Evolutionary conservation across 2,329 filamentous ascomycete genomes (phyloP), one percentile per base, ranked within the genome.

Genomic region (Cordyceps tenuipes): DNA sequence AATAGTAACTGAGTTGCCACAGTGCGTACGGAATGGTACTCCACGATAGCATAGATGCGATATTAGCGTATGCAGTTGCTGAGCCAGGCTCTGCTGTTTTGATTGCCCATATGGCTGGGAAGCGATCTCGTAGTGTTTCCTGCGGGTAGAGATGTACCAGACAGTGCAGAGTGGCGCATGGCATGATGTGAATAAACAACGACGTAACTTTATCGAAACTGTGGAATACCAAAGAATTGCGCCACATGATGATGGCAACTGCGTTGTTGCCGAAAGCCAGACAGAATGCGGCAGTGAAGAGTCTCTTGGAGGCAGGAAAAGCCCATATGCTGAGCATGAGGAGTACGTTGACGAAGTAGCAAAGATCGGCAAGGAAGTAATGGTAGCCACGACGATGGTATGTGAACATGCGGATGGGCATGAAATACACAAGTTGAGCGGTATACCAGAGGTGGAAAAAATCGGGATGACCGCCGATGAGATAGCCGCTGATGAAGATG

Each of bases 161-260:
- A 70, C 91, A 95, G 73, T 99, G 94, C 13, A 99, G 82, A 1
- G 92, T 90, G 6, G 89, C 93, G 65, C 92, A 96, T 1, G 94
- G 94, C 93, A 99, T 99, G 68, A 99, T 96, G 73, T 99, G 94
- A 66, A 99, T 97, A 76, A 99, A 99, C n/a, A 99, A 81, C 71
- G 90, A 94, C 13, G 92, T 95, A 63, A 97, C 91, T 75, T 99
- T 99, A 80, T 99, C 94, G 75, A 99, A 86, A 70, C 91, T 96
- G 78, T 99, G 94, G 73, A 99, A 99, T 51, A 99, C 94, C 69
- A 99, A 83, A 36, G 92, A 97, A 73, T 99, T 99, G 64, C 94
- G 86, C 94, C 94, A 99, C 92, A 99, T 94, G 70, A 94, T 91
- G 72, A 99, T 97, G 13, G 94, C 94, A 51, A 97, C 86, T 21